phyloP scores from a whole-genome alignment of 768 basidiomycete genomes.

The Psilocybe subaeruginosa region DNA sequence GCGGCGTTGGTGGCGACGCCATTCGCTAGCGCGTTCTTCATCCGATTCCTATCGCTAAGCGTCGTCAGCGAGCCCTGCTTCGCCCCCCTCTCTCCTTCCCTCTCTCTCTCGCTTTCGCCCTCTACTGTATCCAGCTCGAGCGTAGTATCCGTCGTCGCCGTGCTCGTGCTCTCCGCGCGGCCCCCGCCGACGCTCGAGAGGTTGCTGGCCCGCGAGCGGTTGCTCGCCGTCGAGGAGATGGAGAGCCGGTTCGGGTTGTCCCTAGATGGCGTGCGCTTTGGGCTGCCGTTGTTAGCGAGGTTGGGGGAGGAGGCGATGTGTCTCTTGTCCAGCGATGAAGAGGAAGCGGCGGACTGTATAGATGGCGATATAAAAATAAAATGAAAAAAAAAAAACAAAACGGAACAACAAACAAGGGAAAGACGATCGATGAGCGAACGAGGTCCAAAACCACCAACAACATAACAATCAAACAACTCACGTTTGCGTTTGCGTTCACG shows the following conservation, averaged over 20 bases:
- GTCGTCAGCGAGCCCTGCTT: slow-evolving; percentile 18
- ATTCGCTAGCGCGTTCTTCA: background rate
- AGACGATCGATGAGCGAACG: no score
- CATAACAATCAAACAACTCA: no score
- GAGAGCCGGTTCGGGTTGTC: slow-evolving; percentile 13
- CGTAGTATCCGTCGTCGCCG: background rate
- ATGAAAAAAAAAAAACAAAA: no score
- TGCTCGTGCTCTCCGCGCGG: slow-evolving; percentile 1
- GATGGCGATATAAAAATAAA: no score
- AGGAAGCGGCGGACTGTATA: no score
- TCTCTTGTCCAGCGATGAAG: background rate
- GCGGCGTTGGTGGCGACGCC: no score
- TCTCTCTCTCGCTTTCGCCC: background rate
- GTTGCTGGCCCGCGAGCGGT: slow-evolving; percentile 6
- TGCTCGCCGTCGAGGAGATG: slow-evolving; percentile 21
- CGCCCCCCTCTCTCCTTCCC: background rate
- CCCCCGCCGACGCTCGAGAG: background rate
- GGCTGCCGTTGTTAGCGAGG: background rate
- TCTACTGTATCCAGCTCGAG: background rate
- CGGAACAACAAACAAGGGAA: no score
- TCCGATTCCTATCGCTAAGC: slow-evolving; percentile 7
- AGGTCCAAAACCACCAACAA: no score
- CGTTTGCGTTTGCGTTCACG: background rate
- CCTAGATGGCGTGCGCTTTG: background rate
- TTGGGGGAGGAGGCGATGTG: background rate